Percentiles rank a stretch among this genome's conserved stretches.
Evolutionary conservation across 2,329 filamentous ascomycete genomes (phyloP).

Genomic region (Nemania serpens): DNA sequence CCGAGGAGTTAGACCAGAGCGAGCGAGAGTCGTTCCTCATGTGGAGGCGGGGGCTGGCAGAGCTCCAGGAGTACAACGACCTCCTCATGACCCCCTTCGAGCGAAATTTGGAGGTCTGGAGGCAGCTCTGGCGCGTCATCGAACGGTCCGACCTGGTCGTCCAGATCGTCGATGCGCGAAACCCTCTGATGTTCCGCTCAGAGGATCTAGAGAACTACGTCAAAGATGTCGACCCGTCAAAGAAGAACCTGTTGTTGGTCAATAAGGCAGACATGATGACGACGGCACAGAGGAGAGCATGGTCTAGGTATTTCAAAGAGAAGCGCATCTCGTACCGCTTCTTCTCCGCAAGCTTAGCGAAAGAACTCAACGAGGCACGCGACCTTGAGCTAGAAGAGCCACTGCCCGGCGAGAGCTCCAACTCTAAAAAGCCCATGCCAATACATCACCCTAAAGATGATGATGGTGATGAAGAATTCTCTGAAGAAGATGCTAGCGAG

Average conservation of each 20-base stretch:
- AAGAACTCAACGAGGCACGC: slow-evolving; percentile 80
- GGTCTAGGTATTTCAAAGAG: slow-evolving; percentile 84
- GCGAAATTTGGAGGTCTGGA: slow-evolving; percentile 95
- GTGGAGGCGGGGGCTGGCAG: slow-evolving; percentile 89
- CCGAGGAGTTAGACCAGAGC: slow-evolving; percentile 74
- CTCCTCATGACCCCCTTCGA: slow-evolving; percentile 97
- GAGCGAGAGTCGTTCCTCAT: slow-evolving; percentile 83
- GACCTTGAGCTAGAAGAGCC: slow-evolving; percentile 55
- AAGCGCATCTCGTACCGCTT: slow-evolving; percentile 89
- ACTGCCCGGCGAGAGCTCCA: slow-evolving; percentile 38
- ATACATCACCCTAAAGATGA: slow-evolving; percentile 29
- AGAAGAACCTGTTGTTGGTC: slow-evolving; percentile 89
- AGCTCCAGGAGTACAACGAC: slow-evolving; percentile 92
- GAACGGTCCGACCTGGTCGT: slow-evolving; percentile 94
- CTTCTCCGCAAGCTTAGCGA: slow-evolving; percentile 92
- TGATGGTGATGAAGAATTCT: slow-evolving; percentile 30
- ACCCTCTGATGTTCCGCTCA: slow-evolving; percentile 90
- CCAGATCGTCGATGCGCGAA: slow-evolving; percentile 96
- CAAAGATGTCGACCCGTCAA: slow-evolving; percentile 84
- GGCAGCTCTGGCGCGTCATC: slow-evolving; percentile 96
- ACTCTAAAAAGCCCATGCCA: slow-evolving; percentile 40
- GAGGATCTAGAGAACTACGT: slow-evolving; percentile 94
- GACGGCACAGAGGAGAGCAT: slow-evolving; percentile 74
- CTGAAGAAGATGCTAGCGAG: slow-evolving; percentile 35
- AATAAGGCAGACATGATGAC: slow-evolving; percentile 99